phyloP scores from a whole-genome alignment of 371 early-diverging fungal genomes.

The Cladochytrium tenue region DNA sequence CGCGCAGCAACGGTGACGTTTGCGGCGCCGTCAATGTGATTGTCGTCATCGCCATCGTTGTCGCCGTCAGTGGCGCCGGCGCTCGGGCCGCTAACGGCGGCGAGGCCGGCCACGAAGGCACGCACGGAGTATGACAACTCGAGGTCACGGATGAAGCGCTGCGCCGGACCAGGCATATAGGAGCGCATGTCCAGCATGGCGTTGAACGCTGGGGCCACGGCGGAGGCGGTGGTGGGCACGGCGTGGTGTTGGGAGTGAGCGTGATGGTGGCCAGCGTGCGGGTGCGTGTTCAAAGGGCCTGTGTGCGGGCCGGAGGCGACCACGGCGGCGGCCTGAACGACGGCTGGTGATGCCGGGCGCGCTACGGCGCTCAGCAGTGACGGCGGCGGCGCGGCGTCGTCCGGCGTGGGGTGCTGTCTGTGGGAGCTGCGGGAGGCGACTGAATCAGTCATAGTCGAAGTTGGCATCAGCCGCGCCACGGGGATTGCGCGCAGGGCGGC shows the following conservation, averaged over 20 bases:
- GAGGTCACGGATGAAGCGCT: slow-evolving; percentile 81
- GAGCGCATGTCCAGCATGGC: slow-evolving; percentile 84
- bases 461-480: too few species aligned
- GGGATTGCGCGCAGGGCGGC: too few species aligned
- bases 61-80: background rate
- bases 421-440: too few species aligned
- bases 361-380: too few species aligned
- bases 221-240: slow-evolving; percentile 1
- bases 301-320: too few species aligned
- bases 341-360: too few species aligned
- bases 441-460: too few species aligned
- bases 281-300: background rate
- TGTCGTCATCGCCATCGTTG: background rate
- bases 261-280: too few species aligned
- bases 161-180: slow-evolving; percentile 88
- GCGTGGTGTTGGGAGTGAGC: background rate
- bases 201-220: slow-evolving; percentile 23
- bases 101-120: background rate
- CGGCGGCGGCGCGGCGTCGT: too few species aligned
- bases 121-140: slow-evolving; percentile 50
- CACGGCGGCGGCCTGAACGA: too few species aligned
- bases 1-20: background rate
- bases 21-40: background rate
- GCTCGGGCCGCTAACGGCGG: background rate
- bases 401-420: too few species aligned